These are phyloP conservation scores for Paraphoma chrysanthemicola DNA, from an alignment of 2,329 filamentous ascomycete species.

Conservation along the genomic window DNA sequence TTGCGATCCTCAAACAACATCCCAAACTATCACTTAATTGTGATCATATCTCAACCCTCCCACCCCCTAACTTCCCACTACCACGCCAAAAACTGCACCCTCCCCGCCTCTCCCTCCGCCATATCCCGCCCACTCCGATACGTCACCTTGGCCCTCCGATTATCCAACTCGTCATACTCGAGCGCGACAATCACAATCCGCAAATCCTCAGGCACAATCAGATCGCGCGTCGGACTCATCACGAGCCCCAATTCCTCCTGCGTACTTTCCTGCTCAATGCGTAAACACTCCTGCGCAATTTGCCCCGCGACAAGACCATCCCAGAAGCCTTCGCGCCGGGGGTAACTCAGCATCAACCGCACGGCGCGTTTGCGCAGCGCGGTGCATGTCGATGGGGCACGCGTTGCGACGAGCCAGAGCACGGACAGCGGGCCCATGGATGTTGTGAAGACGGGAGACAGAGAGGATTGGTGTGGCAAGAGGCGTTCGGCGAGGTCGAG, in stretches of 20 bases:
- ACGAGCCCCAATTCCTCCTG: slow-evolving; percentile 16
- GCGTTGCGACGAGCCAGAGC: slow-evolving; percentile 34
- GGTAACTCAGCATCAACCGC: slow-evolving; percentile 31
- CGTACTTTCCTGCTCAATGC: slow-evolving; percentile 33
- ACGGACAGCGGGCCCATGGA: slow-evolving; percentile 30
- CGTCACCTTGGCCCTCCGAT: slow-evolving; percentile 22
- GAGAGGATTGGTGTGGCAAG: slow-evolving; percentile 5
- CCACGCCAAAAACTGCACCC: neutral
- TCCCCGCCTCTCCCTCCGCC: slow-evolving; percentile 18
- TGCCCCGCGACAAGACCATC: slow-evolving; percentile 67
- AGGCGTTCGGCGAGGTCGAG: slow-evolving; percentile 22
- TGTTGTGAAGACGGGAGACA: slow-evolving; percentile 34
- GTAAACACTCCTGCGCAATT: slow-evolving; percentile 33
- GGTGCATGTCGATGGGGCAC: slow-evolving; percentile 24
- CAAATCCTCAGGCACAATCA: slow-evolving; percentile 29
- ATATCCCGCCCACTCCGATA: slow-evolving; percentile 28
- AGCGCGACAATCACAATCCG: slow-evolving; percentile 28
- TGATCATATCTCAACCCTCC: no score
- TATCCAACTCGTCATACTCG: slow-evolving; percentile 21
- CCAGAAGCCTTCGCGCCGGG: slow-evolving; percentile 58
- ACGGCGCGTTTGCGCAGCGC: slow-evolving; percentile 33
- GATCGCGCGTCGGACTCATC: slow-evolving; percentile 1
- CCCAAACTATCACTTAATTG: no score
- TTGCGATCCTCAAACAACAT: no score
- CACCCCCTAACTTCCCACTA: no score